Base-by-base conservation (phyloP, 345 rosid species). In the Brassica cretica region DNA sequence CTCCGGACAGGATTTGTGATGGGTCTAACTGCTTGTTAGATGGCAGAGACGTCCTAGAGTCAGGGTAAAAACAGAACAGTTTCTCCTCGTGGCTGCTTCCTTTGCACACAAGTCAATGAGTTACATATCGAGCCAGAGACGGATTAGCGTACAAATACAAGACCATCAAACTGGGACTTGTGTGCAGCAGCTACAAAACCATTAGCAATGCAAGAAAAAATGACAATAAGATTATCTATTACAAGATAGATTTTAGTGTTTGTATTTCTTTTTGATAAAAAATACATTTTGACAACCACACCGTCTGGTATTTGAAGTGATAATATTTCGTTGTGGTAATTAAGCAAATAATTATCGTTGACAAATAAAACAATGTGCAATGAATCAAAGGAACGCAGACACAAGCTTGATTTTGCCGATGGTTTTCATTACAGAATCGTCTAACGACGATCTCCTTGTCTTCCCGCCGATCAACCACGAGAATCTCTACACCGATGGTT, bases 71-170 rank as follows among this genome's bases (percentile, higher is more conserved):
- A 66, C 82, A 77, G 33, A 85, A 84, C 3, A 91, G 92, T 81
- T 87, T 89, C 84, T 90, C 97, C 0, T 87, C 90, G 0, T 88
- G 97, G 95, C 82, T 89, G 14, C 90, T 87, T 51, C 91, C 95
- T 46, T 67, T 89, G 30, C 86, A 82, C 71, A 32, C 84, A 19
- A 78, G 84, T 84, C 81, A 84, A 33, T 80, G 49, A 10, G 80
- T 58, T 83, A 84, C 80, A 76, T 83, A 53, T 88, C 91, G 11
- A 91, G 90, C 46, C 39, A 85, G 86, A 75, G 80, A 85, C 64
- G 87, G 91, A 46, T 41, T 10, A 10, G 49, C n/a, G 14, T 41
- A 11, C n/a, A 41, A 41, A 2, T 41, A 41, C 14, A 41, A 41
- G 2, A 41, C 49, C 49, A 41, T 41, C 2, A 30, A 69, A 15